phyloP scores from a whole-genome alignment of 257 asterid species.

The Solanum medicagineum region DNA sequence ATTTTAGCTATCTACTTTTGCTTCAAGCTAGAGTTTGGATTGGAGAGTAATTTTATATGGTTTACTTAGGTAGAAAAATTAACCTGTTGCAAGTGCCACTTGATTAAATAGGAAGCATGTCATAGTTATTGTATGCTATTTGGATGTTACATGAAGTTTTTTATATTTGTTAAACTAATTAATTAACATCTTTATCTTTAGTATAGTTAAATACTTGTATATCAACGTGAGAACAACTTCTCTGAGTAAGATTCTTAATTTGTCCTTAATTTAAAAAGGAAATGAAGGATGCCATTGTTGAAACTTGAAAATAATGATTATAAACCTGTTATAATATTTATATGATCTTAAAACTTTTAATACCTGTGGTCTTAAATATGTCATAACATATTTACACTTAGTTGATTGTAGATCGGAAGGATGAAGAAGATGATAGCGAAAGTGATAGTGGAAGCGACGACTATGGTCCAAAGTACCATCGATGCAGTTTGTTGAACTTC shows the following conservation, averaged over 20 bases:
- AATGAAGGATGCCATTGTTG: not conserved
- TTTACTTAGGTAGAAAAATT: too few species aligned
- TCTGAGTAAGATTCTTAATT: not conserved
- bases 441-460: not conserved
- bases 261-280: too few species aligned
- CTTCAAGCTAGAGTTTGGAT: too few species aligned
- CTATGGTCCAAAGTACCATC: not conserved
- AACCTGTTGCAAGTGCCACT: too few species aligned
- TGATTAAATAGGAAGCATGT: too few species aligned
- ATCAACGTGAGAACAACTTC: not conserved
- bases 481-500: not conserved
- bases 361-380: not conserved
- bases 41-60: too few species aligned
- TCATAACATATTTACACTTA: not conserved
- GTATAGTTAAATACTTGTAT: not conserved
- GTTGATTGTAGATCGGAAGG: not conserved
- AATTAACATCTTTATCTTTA: not conserved
- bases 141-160: too few species aligned
- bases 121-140: too few species aligned
- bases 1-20: too few species aligned
- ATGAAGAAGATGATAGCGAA: not conserved
- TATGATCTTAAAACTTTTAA: not conserved
- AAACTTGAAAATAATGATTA: not conserved
- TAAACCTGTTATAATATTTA: not conserved
- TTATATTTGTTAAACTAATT: not conserved